Conservation (phyloP, 1,139 yeast species). For the Kurtzmaniella quercitrusa region DNA sequence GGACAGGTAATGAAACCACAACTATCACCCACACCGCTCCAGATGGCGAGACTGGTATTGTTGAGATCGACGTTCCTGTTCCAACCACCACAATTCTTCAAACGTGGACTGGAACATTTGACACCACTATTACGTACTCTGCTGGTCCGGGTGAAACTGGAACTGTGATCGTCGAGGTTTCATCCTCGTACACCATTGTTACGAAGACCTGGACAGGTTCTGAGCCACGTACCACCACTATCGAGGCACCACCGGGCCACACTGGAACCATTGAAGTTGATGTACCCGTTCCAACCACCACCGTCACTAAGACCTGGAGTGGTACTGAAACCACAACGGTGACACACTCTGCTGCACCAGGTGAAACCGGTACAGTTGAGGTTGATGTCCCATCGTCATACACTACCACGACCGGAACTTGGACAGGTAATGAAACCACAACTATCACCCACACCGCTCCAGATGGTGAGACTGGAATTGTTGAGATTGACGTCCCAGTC, state of each 20-base stretch:
- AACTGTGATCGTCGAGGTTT: slow-evolving; percentile 10
- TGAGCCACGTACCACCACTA: slow-evolving; percentile 5
- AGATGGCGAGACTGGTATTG: slow-evolving; percentile 10
- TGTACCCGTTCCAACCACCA: slow-evolving; percentile 10
- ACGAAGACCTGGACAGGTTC: slow-evolving; percentile 11
- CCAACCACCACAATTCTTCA: slow-evolving; percentile 1
- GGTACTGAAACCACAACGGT: slow-evolving; percentile 4
- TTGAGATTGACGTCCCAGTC: slow-evolving; percentile 11
- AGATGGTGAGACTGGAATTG: slow-evolving; percentile 10
- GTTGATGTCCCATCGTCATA: slow-evolving; percentile 12
- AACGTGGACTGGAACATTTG: slow-evolving; percentile 4
- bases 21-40: slow-evolving; percentile 8
- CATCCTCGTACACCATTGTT: slow-evolving; percentile 9
- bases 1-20: slow-evolving; percentile 10
- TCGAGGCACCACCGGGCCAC: slow-evolving; percentile 6
- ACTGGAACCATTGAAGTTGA: slow-evolving; percentile 15
- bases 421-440: slow-evolving; percentile 10
- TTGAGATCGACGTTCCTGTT: slow-evolving; percentile 11
- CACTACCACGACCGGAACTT: slow-evolving; percentile 13
- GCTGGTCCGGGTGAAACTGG: slow-evolving; percentile 5
- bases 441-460: slow-evolving; percentile 9
- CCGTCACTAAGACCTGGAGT: neutral
- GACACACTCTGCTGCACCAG: slow-evolving; percentile 2
- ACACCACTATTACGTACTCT: slow-evolving; percentile 2
- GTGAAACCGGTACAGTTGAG: slow-evolving; percentile 5